Evolutionary conservation across 1,284 basidiomycete genomes (phyloP).

Genomic region (Blastosporella zonata): DNA sequence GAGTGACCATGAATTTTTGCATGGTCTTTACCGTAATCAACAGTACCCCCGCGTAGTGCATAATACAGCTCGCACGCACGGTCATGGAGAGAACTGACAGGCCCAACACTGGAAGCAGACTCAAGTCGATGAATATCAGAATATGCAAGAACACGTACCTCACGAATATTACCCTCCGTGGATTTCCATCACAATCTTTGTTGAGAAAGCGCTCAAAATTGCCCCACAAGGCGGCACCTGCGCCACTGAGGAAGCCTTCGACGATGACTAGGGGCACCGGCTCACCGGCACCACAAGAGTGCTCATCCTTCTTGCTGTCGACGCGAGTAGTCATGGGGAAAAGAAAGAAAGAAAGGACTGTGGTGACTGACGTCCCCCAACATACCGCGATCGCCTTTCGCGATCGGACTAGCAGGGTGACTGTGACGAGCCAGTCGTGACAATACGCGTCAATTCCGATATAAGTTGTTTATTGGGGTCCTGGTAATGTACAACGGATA

Average conservation of each 20-base stretch:
- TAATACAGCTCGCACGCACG: conserved; percentile 59
- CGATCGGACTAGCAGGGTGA: conserved; percentile 9
- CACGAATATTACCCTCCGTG: conserved; percentile 34
- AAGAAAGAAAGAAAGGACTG: neutral
- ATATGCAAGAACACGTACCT: conserved; percentile 27
- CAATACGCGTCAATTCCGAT: conserved; percentile 1
- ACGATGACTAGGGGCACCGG: conserved; percentile 49
- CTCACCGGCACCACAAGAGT: no score
- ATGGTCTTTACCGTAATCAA: conserved; percentile 27
- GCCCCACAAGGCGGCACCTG: conserved; percentile 44
- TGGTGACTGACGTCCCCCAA: neutral
- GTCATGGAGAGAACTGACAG: conserved; percentile 55
- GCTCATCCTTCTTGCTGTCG: neutral
- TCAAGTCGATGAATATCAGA: neutral
- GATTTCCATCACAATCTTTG: conserved; percentile 17
- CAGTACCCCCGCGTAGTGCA: conserved; percentile 45
- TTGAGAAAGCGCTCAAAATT: conserved; percentile 38
- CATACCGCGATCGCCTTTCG: conserved; percentile 1
- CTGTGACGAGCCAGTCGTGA: conserved; percentile 7
- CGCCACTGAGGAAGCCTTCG: conserved; percentile 50
- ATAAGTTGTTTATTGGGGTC: neutral
- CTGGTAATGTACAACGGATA: conserved; percentile 11
- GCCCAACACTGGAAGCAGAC: conserved; percentile 37
- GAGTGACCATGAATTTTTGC: conserved; percentile 30
- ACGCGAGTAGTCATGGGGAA: neutral